phyloP scores from a whole-genome alignment of 2,329 filamentous ascomycete species.

The Chaetomiaceae sp. region DNA sequence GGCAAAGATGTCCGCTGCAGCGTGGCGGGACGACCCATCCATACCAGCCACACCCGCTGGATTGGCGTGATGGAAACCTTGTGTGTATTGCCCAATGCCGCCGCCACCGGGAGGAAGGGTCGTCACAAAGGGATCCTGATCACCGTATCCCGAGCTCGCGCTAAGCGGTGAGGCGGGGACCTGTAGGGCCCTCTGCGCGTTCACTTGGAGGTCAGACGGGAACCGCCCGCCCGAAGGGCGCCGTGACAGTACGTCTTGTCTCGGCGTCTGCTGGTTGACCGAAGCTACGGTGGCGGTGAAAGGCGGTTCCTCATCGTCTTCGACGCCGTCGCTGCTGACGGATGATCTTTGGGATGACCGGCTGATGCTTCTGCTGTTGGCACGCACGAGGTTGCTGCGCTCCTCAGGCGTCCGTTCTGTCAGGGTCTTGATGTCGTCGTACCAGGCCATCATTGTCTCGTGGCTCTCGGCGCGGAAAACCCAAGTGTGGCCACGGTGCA shows the following conservation, averaged over 20 bases:
- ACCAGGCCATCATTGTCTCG: conserved; percentile 97
- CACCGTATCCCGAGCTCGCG: conserved; percentile 59
- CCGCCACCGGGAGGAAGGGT: conserved; percentile 40
- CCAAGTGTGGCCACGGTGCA: conserved; percentile 78
- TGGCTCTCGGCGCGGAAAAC: conserved; percentile 66
- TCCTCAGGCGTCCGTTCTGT: conserved; percentile 87
- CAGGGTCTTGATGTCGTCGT: conserved; percentile 82
- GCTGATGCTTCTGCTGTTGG: conserved; percentile 72
- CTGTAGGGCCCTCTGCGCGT: conserved; percentile 71
- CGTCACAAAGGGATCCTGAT: conserved; percentile 55
- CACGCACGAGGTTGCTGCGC: conserved; percentile 77
- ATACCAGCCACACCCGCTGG: not conserved
- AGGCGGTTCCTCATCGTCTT: conserved; percentile 59
- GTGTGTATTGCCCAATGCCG: conserved; percentile 31
- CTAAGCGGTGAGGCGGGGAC: conserved; percentile 74
- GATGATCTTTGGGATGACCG: conserved; percentile 55
- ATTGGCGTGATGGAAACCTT: not conserved
- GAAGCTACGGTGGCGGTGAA: conserved; percentile 53
- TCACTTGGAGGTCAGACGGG: conserved; percentile 86
- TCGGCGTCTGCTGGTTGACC: conserved; percentile 45
- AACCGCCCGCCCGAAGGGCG: conserved; percentile 92
- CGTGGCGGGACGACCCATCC: not conserved
- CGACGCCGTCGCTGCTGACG: conserved; percentile 71
- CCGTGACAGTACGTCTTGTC: conserved; percentile 47
- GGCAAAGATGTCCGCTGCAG: not conserved